Percentiles rank a stretch among this genome's conserved stretches.
Evolutionary conservation across 2,329 filamentous ascomycete species (phyloP).

Genomic region (Zopfia rhizophila): DNA sequence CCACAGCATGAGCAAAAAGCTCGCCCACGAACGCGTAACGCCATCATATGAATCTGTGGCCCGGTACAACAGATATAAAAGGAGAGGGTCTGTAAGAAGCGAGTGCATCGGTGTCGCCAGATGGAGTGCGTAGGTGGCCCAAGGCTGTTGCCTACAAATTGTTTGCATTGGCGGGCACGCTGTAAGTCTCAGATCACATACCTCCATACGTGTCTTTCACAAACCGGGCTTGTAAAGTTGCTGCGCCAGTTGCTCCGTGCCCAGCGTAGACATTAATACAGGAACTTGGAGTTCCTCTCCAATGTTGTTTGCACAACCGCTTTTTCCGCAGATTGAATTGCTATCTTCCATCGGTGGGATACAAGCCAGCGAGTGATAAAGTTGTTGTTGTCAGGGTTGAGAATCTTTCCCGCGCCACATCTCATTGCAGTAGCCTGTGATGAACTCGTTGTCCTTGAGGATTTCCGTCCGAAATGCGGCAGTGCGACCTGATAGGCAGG

Average conservation of each 20-base stretch:
- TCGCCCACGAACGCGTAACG: too few relatives aligned
- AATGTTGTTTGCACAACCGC: constrained; percentile 62
- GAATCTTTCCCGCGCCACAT: constrained; percentile 20
- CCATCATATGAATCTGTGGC: too few relatives aligned
- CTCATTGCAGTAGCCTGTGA: constrained; percentile 33
- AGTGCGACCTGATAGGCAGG: constrained; percentile 45
- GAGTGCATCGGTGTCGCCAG: too few relatives aligned
- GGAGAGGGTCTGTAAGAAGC: too few relatives aligned
- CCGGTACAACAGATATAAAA: too few relatives aligned
- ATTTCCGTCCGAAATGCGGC: constrained; percentile 35
- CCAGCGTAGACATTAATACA: constrained; percentile 38
- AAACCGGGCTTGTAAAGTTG: constrained; percentile 31
- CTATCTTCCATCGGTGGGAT: constrained; percentile 58
- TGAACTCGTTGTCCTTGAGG: constrained; percentile 32
- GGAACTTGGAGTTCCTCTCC: constrained; percentile 26
- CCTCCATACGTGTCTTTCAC: constrained; percentile 51
- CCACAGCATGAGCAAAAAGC: too few relatives aligned
- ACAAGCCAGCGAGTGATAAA: constrained; percentile 66
- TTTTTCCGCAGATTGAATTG: constrained; percentile 63
- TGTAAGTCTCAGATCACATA: too few relatives aligned
- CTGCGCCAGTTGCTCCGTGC: constrained; percentile 10
- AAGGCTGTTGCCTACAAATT: too few relatives aligned
- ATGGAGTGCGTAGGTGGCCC: too few relatives aligned
- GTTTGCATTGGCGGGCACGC: too few relatives aligned
- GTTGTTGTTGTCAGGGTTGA: constrained; percentile 45